These are phyloP conservation scores for Ustilago crameri DNA, from an alignment of 1,284 basidiomycete genomes.

Conservation along the genomic window DNA sequence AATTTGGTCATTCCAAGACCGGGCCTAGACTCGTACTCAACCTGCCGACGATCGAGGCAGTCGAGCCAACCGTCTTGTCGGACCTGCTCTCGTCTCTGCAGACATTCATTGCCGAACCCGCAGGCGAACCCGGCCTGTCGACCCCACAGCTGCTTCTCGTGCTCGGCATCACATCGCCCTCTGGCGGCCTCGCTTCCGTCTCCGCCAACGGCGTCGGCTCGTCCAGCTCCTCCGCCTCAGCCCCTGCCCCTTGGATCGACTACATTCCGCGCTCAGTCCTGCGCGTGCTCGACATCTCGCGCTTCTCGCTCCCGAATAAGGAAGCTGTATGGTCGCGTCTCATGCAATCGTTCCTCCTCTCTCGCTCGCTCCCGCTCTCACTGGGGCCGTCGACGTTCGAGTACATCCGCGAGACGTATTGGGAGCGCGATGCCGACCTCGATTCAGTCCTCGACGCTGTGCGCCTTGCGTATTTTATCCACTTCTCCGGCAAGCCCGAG, in stretches of 20 bases:
- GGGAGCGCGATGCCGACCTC: conserved; percentile 53
- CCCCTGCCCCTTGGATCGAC: conserved; percentile 48
- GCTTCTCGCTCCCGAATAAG: conserved; percentile 48
- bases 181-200: conserved; percentile 30
- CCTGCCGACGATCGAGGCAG: conserved; percentile 38
- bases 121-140: background rate
- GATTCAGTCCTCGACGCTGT: conserved; percentile 51
- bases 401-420: conserved; percentile 51
- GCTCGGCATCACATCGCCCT: conserved; percentile 47
- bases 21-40: conserved; percentile 30
- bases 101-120: conserved; percentile 35
- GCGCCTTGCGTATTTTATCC: conserved; percentile 45
- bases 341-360: conserved; percentile 43
- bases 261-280: conserved; percentile 43
- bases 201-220: conserved; percentile 17
- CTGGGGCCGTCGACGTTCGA: conserved; percentile 53
- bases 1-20: conserved; percentile 4
- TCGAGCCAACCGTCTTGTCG: conserved; percentile 45
- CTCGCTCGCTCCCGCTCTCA: conserved; percentile 30
- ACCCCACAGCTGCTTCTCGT: conserved; percentile 37
- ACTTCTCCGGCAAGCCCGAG: conserved; percentile 50
- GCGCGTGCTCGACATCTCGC: conserved; percentile 46
- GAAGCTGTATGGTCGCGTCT: conserved; percentile 50
- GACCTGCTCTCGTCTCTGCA: conserved; percentile 44
- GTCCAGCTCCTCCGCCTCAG: conserved; percentile 19